phyloP scores from a whole-genome alignment of 306 rosid species.

The Castanea mollissima region DNA sequence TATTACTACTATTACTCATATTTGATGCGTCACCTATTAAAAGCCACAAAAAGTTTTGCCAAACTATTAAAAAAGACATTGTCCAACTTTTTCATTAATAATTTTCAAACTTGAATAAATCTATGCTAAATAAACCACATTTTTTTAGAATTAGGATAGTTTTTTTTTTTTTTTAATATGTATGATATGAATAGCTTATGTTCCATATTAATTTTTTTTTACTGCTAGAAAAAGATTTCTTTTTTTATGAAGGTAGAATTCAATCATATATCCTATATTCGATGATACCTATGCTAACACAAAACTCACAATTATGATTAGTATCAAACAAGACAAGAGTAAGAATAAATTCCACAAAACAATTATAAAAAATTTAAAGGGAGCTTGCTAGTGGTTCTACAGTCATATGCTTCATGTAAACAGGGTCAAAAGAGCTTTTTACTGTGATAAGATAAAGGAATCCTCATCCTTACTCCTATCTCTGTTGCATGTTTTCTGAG shows the following conservation, averaged over 20 bases:
- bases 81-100: too few species aligned
- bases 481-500: slow-evolving; percentile 2
- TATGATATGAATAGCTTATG: too few species aligned
- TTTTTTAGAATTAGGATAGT: neutral
- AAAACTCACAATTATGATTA: too few species aligned
- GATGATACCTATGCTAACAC: too few species aligned
- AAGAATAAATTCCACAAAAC: neutral
- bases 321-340: neutral
- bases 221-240: too few species aligned
- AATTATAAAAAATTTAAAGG: slow-evolving; percentile 1
- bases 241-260: too few species aligned
- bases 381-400: neutral
- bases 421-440: neutral
- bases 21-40: neutral
- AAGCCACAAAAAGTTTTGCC: neutral
- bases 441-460: neutral
- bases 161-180: too few species aligned
- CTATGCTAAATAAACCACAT: neutral
- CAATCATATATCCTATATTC: too few species aligned
- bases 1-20: neutral
- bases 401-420: neutral
- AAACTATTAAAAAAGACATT: too few species aligned
- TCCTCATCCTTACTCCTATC: neutral
- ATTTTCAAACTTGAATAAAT: too few species aligned
- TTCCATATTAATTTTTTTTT: too few species aligned